Evolutionary conservation across 208 protist genomes (phyloP), one percentile per base, ranked within the genome.

Genomic region (Phytomonas sp.): DNA sequence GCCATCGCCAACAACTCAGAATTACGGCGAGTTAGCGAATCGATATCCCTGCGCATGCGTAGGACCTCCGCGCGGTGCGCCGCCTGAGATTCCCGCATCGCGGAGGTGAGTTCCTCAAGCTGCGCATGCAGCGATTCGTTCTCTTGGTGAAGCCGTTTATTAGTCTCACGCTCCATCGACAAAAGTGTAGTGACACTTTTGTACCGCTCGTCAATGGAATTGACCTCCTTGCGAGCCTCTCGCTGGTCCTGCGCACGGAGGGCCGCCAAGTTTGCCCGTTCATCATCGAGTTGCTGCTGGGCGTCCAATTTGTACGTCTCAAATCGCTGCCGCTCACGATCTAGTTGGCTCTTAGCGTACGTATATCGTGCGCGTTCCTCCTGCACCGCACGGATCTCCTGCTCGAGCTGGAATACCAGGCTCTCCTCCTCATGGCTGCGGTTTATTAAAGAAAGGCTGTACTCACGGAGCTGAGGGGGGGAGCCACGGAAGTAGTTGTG

Each of bases 1-100:
- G 87, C 69, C 82, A 97, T 88, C 23, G 85, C 77, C 1, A 93
- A 75, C 29, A 97, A 71, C 56, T 95, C 85, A 17, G 76, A 77
- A 73, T 97, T 97, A 53, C 92, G 87, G 28, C 79, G 75, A 15
- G 87, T 84, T 17, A 97, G 88, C 29, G 87, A 89, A n/a, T 92
- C 88, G 51, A 92, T 80, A 61, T 95, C 90, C 36, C 85, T 82
- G 36, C 83, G 83, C 73, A 95, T 82, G 36, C 89, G 87, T 26
- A 60, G 75, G 28, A 86, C 79, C 77, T 94, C 86, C 23, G 76
- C 75, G 80, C 92, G 89, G 65, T 93, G 86, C 51, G 72, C 60
- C 56, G 74, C 72, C 62, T 91, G 87, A 71, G 76, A 66, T 66
- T 94, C 86, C 7, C 88, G 83, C 81, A 93, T 79, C 30, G 81